These are phyloP conservation scores for Xylaria hypoxylon DNA, from an alignment of 2,329 filamentous ascomycete species.

Conservation along the genomic window DNA sequence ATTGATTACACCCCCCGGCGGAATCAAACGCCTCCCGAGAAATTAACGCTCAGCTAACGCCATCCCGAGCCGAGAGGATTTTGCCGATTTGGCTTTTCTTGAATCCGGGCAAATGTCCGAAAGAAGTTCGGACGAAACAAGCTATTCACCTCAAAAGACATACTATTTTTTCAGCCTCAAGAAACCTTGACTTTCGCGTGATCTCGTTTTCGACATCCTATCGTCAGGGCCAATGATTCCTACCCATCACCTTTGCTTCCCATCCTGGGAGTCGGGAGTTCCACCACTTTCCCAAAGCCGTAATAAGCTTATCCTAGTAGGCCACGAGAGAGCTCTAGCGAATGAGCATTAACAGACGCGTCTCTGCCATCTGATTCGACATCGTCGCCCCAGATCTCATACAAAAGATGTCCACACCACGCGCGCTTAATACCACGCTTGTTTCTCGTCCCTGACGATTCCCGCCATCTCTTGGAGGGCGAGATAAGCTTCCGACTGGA, in stretches of 20 bases:
- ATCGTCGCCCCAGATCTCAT: conserved; percentile 26
- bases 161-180: conserved; percentile 31
- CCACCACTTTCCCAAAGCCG: conserved; percentile 36
- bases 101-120: conserved; percentile 31
- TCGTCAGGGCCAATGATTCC: conserved; percentile 17
- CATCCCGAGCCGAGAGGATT: background rate
- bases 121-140: conserved; percentile 10
- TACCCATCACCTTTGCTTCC: conserved; percentile 6
- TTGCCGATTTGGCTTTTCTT: conserved; percentile 13
- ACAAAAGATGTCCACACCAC: conserved; percentile 22
- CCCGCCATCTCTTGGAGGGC: conserved; percentile 20
- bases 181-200: conserved; percentile 9
- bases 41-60: conserved; percentile 28
- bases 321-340: conserved; percentile 32
- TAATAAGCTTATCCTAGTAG: conserved; percentile 35
- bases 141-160: conserved; percentile 9
- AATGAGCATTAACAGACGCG: conserved; percentile 30
- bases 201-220: conserved; percentile 13
- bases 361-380: conserved; percentile 38
- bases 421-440: conserved; percentile 38
- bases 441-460: conserved; percentile 31
- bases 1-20: conserved; percentile 2
- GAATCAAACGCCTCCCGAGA: conserved; percentile 8
- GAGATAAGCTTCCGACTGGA: conserved; percentile 29
- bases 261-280: conserved; percentile 18